Conservation (phyloP, 2,329 filamentous ascomycete species). For the Emmonsiellopsis sp. region DNA sequence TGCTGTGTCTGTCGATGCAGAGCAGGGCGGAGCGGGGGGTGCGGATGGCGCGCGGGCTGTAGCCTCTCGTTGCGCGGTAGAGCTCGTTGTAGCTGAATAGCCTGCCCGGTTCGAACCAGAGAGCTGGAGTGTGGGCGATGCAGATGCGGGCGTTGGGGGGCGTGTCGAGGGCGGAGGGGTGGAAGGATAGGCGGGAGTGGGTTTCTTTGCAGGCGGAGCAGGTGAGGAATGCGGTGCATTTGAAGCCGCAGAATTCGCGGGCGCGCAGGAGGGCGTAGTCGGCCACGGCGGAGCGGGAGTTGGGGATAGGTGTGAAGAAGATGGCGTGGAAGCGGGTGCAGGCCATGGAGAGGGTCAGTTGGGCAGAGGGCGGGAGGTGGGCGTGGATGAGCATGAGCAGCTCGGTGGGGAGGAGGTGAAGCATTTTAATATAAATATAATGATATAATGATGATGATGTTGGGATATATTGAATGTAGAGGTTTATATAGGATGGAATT, state of each 20-base stretch:
- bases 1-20: no score
- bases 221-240: slow-evolving; percentile 6
- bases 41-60: not conserved
- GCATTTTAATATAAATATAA: no score
- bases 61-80: no score
- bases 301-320: slow-evolving; percentile 1
- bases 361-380: slow-evolving; percentile 4
- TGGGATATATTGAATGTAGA: no score
- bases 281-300: no score
- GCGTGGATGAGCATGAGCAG: slow-evolving; percentile 6
- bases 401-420: slow-evolving; percentile 7
- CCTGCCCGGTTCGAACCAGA: slow-evolving; percentile 6
- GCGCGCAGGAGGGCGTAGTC: not conserved
- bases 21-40: not conserved
- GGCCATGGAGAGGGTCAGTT: slow-evolving; percentile 1
- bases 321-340: slow-evolving; percentile 5
- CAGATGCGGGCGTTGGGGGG: slow-evolving; percentile 2
- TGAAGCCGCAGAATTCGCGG: slow-evolving; percentile 3
- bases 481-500: no score
- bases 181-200: slow-evolving; percentile 5
- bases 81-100: slow-evolving; percentile 7
- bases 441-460: no score
- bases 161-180: not conserved
- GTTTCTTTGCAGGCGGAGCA: slow-evolving; percentile 5
- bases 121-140: not conserved